These are phyloP conservation scores for Suillus occidentalis DNA, from an alignment of 768 basidiomycete genomes.

Conservation along the genomic window DNA sequence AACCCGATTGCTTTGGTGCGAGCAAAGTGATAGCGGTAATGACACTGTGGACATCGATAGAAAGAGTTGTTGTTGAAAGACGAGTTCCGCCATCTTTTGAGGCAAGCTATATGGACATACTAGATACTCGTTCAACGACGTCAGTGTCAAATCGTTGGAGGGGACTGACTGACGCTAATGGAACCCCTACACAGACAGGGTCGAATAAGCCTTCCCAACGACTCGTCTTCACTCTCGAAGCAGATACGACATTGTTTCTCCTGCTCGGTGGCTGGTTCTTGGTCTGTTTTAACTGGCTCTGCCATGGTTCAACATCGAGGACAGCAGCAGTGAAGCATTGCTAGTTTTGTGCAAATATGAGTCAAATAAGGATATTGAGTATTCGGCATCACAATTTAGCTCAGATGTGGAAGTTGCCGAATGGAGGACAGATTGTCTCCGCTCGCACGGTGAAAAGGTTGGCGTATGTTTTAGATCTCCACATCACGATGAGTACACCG, in stretches of 20 bases:
- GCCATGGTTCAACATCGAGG: not conserved
- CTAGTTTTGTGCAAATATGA: not conserved
- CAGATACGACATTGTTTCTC: constrained; percentile 86
- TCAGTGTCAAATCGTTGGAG: constrained; percentile 5
- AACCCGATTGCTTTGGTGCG: constrained; percentile 70
- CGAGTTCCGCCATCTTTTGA: constrained; percentile 70
- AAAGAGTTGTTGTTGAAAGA: constrained; percentile 66
- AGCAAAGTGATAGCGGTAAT: constrained; percentile 73
- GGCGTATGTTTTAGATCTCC: not conserved
- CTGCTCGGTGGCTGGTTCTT: constrained; percentile 19
- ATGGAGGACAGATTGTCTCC: not conserved
- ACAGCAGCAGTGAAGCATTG: not conserved
- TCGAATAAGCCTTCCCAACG: constrained; percentile 73
- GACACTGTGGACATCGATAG: constrained; percentile 80
- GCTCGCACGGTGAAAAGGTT: not conserved
- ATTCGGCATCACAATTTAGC: not conserved
- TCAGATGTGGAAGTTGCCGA: not conserved
- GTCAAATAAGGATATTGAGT: no score
- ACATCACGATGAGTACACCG: not conserved
- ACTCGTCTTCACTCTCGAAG: constrained; percentile 62
- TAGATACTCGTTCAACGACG: constrained; percentile 32
- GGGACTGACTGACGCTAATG: constrained; percentile 52
- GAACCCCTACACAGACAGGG: constrained; percentile 73
- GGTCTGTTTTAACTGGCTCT: constrained; percentile 16
- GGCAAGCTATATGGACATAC: constrained; percentile 80